Percentiles rank a stretch among this genome's conserved stretches.
These are phyloP conservation scores for Crithidia bombi DNA, from an alignment of 208 protist genomes.

Conservation along the genomic window DNA sequence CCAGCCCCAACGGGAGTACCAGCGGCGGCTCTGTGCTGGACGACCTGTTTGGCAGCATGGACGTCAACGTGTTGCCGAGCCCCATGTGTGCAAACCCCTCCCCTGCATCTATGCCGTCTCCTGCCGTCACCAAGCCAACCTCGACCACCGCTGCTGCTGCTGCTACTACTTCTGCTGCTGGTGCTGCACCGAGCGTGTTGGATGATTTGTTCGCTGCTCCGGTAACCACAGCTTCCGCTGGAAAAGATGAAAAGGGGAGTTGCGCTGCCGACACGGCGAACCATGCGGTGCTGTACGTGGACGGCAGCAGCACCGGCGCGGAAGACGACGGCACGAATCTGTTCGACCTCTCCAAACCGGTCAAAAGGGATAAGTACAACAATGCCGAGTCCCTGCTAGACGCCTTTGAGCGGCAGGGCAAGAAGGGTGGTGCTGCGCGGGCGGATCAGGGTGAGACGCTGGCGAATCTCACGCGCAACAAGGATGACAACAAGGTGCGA, in stretches of 20 bases:
- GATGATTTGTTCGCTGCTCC: slow-evolving; percentile 41
- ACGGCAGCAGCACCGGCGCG: slow-evolving; percentile 11
- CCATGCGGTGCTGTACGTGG: slow-evolving; percentile 37
- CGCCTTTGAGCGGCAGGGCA: slow-evolving; percentile 68
- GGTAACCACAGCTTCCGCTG: not conserved
- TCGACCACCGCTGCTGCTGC: slow-evolving; percentile 9
- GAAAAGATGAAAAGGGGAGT: not conserved
- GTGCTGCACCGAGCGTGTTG: slow-evolving; percentile 26
- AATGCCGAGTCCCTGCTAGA: slow-evolving; percentile 69
- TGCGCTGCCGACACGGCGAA: not conserved
- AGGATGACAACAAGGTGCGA: slow-evolving; percentile 74
- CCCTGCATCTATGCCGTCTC: slow-evolving; percentile 3
- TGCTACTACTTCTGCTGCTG: no score
- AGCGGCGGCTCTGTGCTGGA: slow-evolving; percentile 37
- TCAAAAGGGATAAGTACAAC: slow-evolving; percentile 47
- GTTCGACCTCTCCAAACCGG: slow-evolving; percentile 70
- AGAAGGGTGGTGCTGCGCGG: slow-evolving; percentile 24
- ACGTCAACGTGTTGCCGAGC: slow-evolving; percentile 9
- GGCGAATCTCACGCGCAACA: slow-evolving; percentile 63
- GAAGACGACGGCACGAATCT: slow-evolving; percentile 43
- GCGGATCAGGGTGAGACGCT: slow-evolving; percentile 39
- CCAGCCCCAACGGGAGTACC: slow-evolving; percentile 1
- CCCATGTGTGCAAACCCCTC: slow-evolving; percentile 5
- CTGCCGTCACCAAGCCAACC: not conserved
- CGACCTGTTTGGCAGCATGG: slow-evolving; percentile 67